Conservation (phyloP, 805 yeast species). For the Metschnikowia aberdeeniae region DNA sequence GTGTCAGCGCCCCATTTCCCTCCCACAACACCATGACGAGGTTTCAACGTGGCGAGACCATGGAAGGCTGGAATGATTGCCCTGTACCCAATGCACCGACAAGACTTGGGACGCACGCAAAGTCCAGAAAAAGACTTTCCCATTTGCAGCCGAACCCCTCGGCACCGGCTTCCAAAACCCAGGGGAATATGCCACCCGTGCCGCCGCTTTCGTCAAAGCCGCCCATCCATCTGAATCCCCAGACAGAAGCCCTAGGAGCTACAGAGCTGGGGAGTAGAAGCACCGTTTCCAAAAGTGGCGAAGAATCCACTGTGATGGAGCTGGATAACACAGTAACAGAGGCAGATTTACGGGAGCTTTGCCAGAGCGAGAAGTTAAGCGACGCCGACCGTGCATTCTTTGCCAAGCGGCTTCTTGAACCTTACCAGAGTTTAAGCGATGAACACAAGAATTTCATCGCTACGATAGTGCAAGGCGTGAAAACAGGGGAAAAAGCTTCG, state of each 20-base stretch:
- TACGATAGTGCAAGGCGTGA: constrained; percentile 9
- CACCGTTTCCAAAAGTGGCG: background rate
- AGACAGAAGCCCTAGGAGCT: background rate
- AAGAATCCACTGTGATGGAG: background rate
- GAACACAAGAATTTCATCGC: constrained; percentile 13
- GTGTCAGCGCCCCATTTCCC: background rate
- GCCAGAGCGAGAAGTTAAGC: constrained; percentile 1
- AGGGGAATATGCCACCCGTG: background rate
- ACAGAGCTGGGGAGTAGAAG: background rate
- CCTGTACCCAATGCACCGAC: constrained; percentile 32
- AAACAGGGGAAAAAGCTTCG: constrained; percentile 3
- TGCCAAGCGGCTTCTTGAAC: constrained; percentile 10
- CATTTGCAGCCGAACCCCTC: background rate
- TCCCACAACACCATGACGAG: background rate
- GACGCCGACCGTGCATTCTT: constrained; percentile 10
- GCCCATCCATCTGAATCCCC: background rate
- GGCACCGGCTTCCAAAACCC: background rate
- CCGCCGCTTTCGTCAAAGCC: background rate
- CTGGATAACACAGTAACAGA: background rate
- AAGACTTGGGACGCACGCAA: constrained; percentile 6
- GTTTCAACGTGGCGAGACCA: constrained; percentile 19
- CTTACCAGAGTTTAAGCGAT: constrained; percentile 7
- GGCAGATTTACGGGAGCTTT: constrained; percentile 9
- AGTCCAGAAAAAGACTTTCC: constrained; percentile 12
- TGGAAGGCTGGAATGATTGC: constrained; percentile 63